phyloP scores from a whole-genome alignment of 495 filamentous ascomycete genomes.

The Aspergillus conjunctus region DNA sequence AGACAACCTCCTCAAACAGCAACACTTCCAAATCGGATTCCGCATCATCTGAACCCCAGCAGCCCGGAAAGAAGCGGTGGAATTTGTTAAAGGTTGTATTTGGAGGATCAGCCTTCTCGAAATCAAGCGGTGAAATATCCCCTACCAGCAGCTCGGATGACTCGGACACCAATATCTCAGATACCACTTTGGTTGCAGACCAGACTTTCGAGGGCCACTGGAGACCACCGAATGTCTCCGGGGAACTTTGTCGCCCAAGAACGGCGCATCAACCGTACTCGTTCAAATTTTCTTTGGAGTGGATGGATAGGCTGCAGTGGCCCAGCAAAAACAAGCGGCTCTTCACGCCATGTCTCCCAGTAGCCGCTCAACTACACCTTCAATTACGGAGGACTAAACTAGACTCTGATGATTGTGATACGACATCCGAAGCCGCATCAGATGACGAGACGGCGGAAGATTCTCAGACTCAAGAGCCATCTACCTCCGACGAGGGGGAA shows the following conservation, averaged over 20 bases:
- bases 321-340: slow-evolving; percentile 61
- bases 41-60: slow-evolving; percentile 26
- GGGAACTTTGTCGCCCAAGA: slow-evolving; percentile 38
- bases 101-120: slow-evolving; percentile 33
- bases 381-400: slow-evolving; percentile 37
- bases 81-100: slow-evolving; percentile 71
- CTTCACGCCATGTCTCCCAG: slow-evolving; percentile 73
- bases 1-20: slow-evolving; percentile 42
- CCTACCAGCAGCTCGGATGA: slow-evolving; percentile 45
- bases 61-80: slow-evolving; percentile 64
- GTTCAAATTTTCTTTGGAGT: slow-evolving; percentile 82
- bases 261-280: slow-evolving; percentile 61
- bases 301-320: slow-evolving; percentile 60
- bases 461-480: slow-evolving; percentile 9
- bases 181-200: slow-evolving; percentile 31
- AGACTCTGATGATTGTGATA: slow-evolving; percentile 32
- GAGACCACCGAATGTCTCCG: slow-evolving; percentile 27
- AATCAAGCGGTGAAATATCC: slow-evolving; percentile 32
- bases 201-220: slow-evolving; percentile 36
- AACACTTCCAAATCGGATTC: slow-evolving; percentile 36
- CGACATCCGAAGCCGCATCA: slow-evolving; percentile 29
- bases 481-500: slow-evolving; percentile 14
- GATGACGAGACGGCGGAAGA: slow-evolving; percentile 25
- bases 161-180: slow-evolving; percentile 34
- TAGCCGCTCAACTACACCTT: slow-evolving; percentile 58